Evolutionary conservation across 2,329 filamentous ascomycete species (phyloP), one percentile per base, ranked within the genome.

Genomic region (Botrytis porri): DNA sequence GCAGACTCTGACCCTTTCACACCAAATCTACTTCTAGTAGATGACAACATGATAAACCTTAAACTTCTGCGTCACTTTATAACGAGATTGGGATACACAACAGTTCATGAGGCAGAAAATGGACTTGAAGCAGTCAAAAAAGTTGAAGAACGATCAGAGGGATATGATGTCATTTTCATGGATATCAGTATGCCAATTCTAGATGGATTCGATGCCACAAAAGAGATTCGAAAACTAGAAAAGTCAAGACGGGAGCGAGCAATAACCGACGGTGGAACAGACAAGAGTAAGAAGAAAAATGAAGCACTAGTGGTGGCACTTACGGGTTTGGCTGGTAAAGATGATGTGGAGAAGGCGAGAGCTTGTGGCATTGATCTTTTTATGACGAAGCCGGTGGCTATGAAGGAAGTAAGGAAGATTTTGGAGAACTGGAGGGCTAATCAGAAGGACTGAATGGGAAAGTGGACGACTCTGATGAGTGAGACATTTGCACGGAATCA

Each of bases 151-250:
- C 74, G 78, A 5, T 74, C 76, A 3, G 81, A 83, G 63, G 76
- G 80, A 0, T 84, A 83, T 66, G 82, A 83, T 57, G 82, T 86
- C 60, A 82, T 87, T 4, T 82, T 81, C 45, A 81, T 85, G 84
- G 87, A 89, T 75, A 84, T 85, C 83, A 78, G 78, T 8, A 89
- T 89, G 87, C 87, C 87, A 0, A 81, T 88, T 7, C 84, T 89
- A 75, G 84, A 88, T 75, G 85, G 85, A 0, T 80, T 87, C 22
- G 84, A 84, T 32, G 82, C 85, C 0, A 88, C 86, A 14, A 81
- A 82, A 16, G 82, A 67, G n/a, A 67, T 67, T 22, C 51, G 64
- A 81, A 71, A 88, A 88, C 32, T 83, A 86, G 5, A 81, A 83
- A 2, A 82, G 85, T 29, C 86, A 88, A 76, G 77, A 78, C 74